Evolutionary conservation across 805 yeast genomes (phyloP).

Genomic region (Clavispora fructus): DNA sequence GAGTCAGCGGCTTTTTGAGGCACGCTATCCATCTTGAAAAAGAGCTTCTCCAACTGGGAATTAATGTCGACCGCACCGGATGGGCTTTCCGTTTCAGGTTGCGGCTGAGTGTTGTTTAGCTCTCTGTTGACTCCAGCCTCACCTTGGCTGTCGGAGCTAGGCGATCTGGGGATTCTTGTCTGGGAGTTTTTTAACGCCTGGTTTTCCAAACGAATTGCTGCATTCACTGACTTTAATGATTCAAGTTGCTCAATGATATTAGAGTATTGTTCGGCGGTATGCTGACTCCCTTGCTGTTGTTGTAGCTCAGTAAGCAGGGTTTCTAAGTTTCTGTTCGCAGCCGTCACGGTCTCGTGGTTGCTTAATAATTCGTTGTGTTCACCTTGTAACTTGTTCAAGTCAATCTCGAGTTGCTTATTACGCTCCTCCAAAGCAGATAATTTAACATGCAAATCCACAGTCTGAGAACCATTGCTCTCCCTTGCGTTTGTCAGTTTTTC

Average conservation of each 20-base stretch:
- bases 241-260: slow-evolving; percentile 18
- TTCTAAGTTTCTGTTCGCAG: not conserved
- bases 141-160: not conserved
- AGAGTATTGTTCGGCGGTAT: not conserved
- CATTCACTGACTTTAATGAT: slow-evolving; percentile 23
- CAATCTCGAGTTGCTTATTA: not conserved
- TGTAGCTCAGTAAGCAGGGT: not conserved
- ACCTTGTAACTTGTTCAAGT: not conserved
- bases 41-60: slow-evolving; percentile 18
- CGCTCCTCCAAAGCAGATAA: not conserved
- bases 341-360: not conserved
- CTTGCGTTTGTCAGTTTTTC: not conserved
- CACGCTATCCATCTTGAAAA: slow-evolving; percentile 25
- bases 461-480: not conserved
- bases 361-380: not conserved
- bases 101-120: not conserved
- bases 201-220: slow-evolving; percentile 34
- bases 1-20: not conserved
- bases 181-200: slow-evolving; percentile 28
- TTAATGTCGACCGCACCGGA: slow-evolving; percentile 5
- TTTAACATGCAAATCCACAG: not conserved
- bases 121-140: not conserved
- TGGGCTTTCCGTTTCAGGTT: not conserved
- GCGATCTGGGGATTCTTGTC: slow-evolving; percentile 6
- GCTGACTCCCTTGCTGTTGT: not conserved